Evolutionary conservation across 2,329 filamentous ascomycete genomes (phyloP), one percentile per base, ranked within the genome.

Genomic region (Coniochaeta hoffmannii): DNA sequence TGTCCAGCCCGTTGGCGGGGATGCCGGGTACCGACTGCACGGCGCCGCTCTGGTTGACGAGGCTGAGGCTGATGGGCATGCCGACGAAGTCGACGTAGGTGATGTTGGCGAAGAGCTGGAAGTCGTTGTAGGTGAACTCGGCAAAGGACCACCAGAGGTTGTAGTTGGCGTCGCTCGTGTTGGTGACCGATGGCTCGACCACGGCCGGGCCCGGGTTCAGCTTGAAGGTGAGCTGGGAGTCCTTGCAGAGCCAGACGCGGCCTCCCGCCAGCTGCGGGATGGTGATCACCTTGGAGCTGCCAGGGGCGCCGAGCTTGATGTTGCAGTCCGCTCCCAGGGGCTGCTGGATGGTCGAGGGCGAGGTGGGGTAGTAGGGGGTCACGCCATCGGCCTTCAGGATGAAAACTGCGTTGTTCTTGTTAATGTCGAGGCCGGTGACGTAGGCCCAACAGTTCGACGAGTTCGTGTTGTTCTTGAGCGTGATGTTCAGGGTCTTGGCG

Each of bases 1-100:
- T 66, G 50, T 73, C 66, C 38, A 83, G 71, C 8, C 76, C 80
- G 56, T 73, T 69, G 34, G 68, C 53, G 2, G 74, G 73, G 58
- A 82, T 68, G 24, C 81, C 81, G n/a, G 68, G 66, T 10, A 83
- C 80, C 15, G 65, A 69, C 59, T 76, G 75, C 17, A 71, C 65
- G 11, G 61, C 59, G 46, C 78, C 80, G 46, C 69, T 66, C 19
- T 72, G 72, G 58, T 76, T 79, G 55, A 70, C 69, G 49, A 86
- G 76, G 57, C 69, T 66, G 59, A 86, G 75, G 1, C 80, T 77
- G 53, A 87, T 77, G n/a, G 86, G 85, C 61, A 87, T 66, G 62
- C 74, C 74, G 58, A 90, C 80, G 69, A 92, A 92, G 72, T 92
- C 88, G 54, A 92, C 89, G 66, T 87, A 86, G 59, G 78, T 83